Evolutionary conservation across 148 eudicot genomes (phyloP).

Genomic region (Spergularia marina): DNA sequence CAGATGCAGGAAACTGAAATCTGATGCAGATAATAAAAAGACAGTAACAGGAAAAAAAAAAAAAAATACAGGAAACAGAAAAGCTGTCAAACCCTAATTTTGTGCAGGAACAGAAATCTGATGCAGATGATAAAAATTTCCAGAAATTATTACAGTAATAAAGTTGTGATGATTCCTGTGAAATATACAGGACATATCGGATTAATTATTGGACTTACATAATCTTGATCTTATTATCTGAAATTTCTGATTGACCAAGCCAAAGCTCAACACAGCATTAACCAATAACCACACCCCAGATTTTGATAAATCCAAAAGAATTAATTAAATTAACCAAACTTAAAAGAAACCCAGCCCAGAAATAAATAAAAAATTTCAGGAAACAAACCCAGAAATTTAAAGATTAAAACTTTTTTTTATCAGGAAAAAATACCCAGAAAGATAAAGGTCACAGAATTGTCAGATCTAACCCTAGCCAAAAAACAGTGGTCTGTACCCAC

Average conservation of each 20-base stretch:
- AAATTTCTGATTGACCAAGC: slow-evolving; percentile 39
- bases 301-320: slow-evolving; percentile 24
- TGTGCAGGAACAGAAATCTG: slow-evolving; percentile 7
- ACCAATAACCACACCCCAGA: slow-evolving; percentile 35
- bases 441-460: slow-evolving; percentile 11
- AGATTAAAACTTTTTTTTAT: not conserved
- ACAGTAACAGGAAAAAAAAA: not conserved
- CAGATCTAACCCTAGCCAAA: slow-evolving; percentile 42
- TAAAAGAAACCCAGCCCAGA: slow-evolving; percentile 20
- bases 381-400: slow-evolving; percentile 11
- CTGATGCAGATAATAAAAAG: slow-evolving; percentile 13
- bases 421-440: not conserved
- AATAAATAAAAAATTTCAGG: too few species aligned
- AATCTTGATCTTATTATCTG: slow-evolving; percentile 47
- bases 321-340: slow-evolving; percentile 25
- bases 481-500: slow-evolving; percentile 11
- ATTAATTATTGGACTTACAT: slow-evolving; percentile 42
- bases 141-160: not conserved
- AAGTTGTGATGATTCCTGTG: too few species aligned
- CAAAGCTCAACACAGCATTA: slow-evolving; percentile 42
- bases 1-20: not conserved
- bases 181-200: slow-evolving; percentile 4
- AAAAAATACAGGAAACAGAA: slow-evolving; percentile 2
- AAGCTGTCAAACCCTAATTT: not conserved
- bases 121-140: not conserved